A percentile compares a stretch with the other conserved stretches of the same genome.
phyloP scores from a whole-genome alignment of 495 filamentous ascomycete species.

The Articulospora tetracladia region DNA sequence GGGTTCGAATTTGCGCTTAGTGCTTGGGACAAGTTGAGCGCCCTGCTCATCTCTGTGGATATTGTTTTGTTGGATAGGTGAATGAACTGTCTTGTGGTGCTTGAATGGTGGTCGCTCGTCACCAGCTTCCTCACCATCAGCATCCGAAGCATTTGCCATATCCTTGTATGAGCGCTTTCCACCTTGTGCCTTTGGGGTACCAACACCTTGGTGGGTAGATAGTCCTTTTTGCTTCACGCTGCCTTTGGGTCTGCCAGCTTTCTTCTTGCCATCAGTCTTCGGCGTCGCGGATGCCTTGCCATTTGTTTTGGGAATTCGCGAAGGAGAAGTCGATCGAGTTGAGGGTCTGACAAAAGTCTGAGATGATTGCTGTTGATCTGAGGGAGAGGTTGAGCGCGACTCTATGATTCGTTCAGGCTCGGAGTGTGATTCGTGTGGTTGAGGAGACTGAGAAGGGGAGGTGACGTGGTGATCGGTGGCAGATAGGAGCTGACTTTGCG shows the following conservation, averaged over 20 bases:
- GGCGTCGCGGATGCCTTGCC: not conserved
- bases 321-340: not conserved
- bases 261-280: not conserved
- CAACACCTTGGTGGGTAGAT: not conserved
- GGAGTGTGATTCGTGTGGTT: conserved; percentile 5
- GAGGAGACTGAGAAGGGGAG: conserved; percentile 6
- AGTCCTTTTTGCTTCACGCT: not conserved
- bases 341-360: not conserved
- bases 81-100: not conserved
- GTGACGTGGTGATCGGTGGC: not conserved
- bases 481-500: not conserved
- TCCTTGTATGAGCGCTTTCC: not conserved
- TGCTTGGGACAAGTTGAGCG: not conserved
- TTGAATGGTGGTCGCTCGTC: not conserved
- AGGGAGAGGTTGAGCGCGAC: conserved; percentile 14
- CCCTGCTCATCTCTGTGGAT: not conserved
- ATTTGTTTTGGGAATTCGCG: not conserved
- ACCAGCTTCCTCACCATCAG: not conserved
- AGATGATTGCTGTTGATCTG: not conserved
- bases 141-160: not conserved
- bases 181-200: not conserved
- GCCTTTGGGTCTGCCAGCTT: not conserved
- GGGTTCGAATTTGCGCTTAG: not conserved
- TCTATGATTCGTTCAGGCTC: not conserved
- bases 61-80: not conserved